Evolutionary conservation across 495 filamentous ascomycete species (phyloP), one percentile per base, ranked within the genome.

Genomic region (Thermothielavioides terrestris): DNA sequence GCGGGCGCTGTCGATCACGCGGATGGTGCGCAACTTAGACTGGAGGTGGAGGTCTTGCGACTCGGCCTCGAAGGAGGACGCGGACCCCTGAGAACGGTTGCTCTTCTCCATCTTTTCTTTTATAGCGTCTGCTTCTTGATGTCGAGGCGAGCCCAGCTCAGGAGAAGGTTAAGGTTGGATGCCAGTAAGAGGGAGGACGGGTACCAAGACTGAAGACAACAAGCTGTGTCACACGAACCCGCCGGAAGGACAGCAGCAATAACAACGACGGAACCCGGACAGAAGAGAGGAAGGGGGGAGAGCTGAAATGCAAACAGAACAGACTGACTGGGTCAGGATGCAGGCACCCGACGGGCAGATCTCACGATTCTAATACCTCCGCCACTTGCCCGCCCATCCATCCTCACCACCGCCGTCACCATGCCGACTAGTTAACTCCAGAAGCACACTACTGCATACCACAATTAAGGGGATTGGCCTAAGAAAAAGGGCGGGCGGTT

Each of bases 1-100:
- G 15, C 71, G 66, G 40, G 64, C 64, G 42, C 58, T 65, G 57
- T 77, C 66, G 52, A 73, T 52, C 20, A 68, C 50, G 38, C 64
- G 59, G 35, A 72, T 46, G 37, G 53, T 46, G 17, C 60, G 64
- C 35, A 63, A 41, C 39, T 68, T 69, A 42, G 56, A 57, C 44
- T 66, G 64, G 49, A 69, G 61, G 46, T 65, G 56, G 17, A 50
- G 42, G 37, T 72, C 68, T 12, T 60, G 46, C 6, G 66, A 62
- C 40, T 67, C 62, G 56, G 66, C 59, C 53, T 72, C 65, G 54
- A 66, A 66, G 46, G 68, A 67, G 41, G 59, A 57, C 26, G 52
- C 44, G 14, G 61, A 63, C 17, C 45, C 27, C 22, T 55, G 46
- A 15, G 53, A 43, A n/a, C 27, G 52, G 20, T 18, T 38, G 42